These are phyloP conservation scores for Lachnum nothofagi DNA, from an alignment of 2,329 filamentous ascomycete genomes.

Conservation along the genomic window DNA sequence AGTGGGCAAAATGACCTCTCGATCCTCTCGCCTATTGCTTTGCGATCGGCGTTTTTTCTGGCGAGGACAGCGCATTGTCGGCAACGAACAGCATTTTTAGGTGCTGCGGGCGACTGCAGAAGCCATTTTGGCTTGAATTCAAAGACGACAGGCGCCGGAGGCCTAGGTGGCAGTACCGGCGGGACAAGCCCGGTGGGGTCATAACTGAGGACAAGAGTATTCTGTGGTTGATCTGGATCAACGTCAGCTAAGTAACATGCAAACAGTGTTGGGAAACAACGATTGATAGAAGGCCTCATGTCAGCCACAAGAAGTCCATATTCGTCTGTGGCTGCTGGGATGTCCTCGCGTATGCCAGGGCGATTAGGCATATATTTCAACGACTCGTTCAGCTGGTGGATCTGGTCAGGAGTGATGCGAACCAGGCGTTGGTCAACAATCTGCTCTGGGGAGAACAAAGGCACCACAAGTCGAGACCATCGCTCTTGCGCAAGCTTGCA, in stretches of 20 bases:
- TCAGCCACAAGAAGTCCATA: conserved; percentile 69
- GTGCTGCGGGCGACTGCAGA: conserved; percentile 67
- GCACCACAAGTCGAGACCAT: conserved; percentile 49
- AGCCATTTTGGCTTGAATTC: conserved; percentile 89
- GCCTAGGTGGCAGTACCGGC: no score
- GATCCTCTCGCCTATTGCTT: conserved; percentile 14
- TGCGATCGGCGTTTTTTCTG: conserved; percentile 18
- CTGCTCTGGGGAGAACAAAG: conserved; percentile 50
- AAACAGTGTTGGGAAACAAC: neutral
- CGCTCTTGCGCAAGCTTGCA: conserved; percentile 36
- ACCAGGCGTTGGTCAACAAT: conserved; percentile 54
- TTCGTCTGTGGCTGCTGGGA: conserved; percentile 51
- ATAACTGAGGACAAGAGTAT: no score
- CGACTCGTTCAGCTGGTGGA: conserved; percentile 50
- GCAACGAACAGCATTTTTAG: conserved; percentile 57
- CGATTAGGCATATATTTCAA: conserved; percentile 31
- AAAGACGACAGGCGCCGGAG: conserved; percentile 43
- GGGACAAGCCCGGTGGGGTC: no score
- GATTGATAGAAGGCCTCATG: conserved; percentile 50
- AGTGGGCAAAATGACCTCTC: conserved; percentile 55
- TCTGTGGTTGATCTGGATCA: no score
- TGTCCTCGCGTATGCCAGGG: conserved; percentile 44
- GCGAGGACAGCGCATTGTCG: conserved; percentile 61
- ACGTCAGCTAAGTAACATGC: neutral
- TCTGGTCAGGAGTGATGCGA: conserved; percentile 38